phyloP scores from a whole-genome alignment of 2,329 filamentous ascomycete species.

The Chaetothyriales sp. region DNA sequence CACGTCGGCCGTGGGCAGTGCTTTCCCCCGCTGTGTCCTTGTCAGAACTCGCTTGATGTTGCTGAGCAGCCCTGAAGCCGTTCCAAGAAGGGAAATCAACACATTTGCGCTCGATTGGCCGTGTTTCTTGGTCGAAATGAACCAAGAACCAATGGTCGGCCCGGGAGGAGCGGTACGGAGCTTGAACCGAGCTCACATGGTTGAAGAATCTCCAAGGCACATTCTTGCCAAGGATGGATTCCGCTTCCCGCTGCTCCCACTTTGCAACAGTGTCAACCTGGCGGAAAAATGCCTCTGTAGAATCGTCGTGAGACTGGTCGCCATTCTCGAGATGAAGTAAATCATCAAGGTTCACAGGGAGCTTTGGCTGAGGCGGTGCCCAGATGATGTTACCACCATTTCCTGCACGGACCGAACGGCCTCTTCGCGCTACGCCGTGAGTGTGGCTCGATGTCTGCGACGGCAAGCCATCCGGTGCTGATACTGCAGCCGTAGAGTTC shows the following conservation, averaged over 20 bases:
- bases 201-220: slow-evolving; percentile 12
- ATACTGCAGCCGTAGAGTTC: neutral
- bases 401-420: neutral
- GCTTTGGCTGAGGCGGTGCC: neutral
- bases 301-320: neutral
- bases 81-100: slow-evolving; percentile 8
- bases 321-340: neutral
- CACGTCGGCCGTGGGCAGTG: neutral
- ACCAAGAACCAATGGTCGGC: slow-evolving; percentile 1
- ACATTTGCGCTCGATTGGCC: slow-evolving; percentile 5
- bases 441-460: neutral
- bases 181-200: slow-evolving; percentile 1
- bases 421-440: neutral
- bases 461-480: neutral
- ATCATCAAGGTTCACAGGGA: neutral
- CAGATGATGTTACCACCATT: neutral
- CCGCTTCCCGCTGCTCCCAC: slow-evolving; percentile 3
- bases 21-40: neutral
- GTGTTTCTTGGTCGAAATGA: slow-evolving; percentile 6
- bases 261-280: slow-evolving; percentile 1
- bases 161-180: neutral
- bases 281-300: neutral
- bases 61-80: slow-evolving; percentile 2
- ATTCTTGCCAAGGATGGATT: neutral
- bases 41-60: neutral